Evolutionary conservation across 768 basidiomycete species (phyloP), one percentile per base, ranked within the genome.

Genomic region (Lyophyllum semitale): DNA sequence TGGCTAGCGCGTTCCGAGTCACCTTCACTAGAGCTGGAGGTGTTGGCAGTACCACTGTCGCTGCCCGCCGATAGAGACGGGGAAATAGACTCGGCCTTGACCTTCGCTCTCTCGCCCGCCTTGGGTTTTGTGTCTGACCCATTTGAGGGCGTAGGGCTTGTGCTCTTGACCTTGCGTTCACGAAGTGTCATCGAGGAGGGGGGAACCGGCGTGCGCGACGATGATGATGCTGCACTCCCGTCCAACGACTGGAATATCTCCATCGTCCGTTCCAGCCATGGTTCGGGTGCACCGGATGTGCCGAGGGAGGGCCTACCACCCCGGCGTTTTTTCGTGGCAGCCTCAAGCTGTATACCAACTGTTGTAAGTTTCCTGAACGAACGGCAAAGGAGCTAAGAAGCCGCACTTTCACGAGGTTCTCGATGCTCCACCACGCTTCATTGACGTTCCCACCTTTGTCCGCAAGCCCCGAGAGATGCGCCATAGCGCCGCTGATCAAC

Each of bases 401-500:
- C 66, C 75, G 9, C 51, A 89, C 89, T 74, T 85, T 79, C 25
- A 65, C 57, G 6, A 93, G 76, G 51, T 88, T 87, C 15, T 80
- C 76, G 5, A 78, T 51, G 47, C 59, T 71, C 91, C 91, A 93
- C 89, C 91, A 93, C 4, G 62, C 61, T 44, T 76, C 69, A 52
- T 83, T 72, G n/a, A 80, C 73, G 8, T 64, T 61, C 0, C 52
- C 46, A 6, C 67, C 59, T 20, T 70, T 66, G 42, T 74, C 78
- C 1, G 75, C 76, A 20, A 98, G 71, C 4, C 95, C 95, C 7
- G 75, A 73, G 1, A 96, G 68, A 66, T 94, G 90, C 0, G 93
- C 90, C 82, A 94, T 84, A 0, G 87, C 80, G 0, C 90, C 96
- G 58, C 90, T 93, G 6, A 77, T 84, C 51, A 98, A 75, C 0